Base-by-base conservation (phyloP, 169 alveolate genomes). In the Besnoitia besnoiti region DNA sequence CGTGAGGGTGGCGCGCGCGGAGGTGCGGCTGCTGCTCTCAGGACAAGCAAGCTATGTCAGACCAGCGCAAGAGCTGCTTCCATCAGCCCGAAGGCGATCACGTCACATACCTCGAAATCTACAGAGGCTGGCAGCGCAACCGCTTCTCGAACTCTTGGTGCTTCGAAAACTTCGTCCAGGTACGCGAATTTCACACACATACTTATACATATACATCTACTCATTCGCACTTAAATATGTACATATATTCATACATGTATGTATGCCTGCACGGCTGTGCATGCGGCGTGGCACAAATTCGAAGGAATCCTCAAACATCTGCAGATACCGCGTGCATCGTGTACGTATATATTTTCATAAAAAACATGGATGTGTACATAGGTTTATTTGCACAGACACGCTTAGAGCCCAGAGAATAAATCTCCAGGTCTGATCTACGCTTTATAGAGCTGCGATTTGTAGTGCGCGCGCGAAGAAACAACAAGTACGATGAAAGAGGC, bases 31-130 rank as follows among this genome's bases (percentile, higher is more conserved):
- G 49, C 61, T 49, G 50, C 35, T 44, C 55, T 16, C 96, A 96
- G 94, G 99, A 99, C 91, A 99, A 99, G 93, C 98, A 98, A 93
- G 97, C 98, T 39, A 91, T 96, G 90, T 99, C 99, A 1, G 99
- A 99, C 95, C 95, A 98, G 94, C 98, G 98, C 85, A 97, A 99
- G 94, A 97, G 99, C 21, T 98, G 97, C 92, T 99, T 99, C 95
- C 95, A 98, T 62, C 99, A 98, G 93, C 98, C 99, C 39, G 99
- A 99, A 88, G 99, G 99, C 0, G 99, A 99, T 92, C 99, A 99
- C 93, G 94, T 99, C 27, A 99, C 99, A 0, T 96, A 98, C 92
- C 97, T 99, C 50, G 97, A 98, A 77, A 99, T 99, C 14, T 99
- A 98, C 92, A 99, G 98, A 77, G 97, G 97, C 85, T 99, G 99